phyloP scores from a whole-genome alignment of 768 basidiomycete genomes.

The Psilocybe cyanescens region DNA sequence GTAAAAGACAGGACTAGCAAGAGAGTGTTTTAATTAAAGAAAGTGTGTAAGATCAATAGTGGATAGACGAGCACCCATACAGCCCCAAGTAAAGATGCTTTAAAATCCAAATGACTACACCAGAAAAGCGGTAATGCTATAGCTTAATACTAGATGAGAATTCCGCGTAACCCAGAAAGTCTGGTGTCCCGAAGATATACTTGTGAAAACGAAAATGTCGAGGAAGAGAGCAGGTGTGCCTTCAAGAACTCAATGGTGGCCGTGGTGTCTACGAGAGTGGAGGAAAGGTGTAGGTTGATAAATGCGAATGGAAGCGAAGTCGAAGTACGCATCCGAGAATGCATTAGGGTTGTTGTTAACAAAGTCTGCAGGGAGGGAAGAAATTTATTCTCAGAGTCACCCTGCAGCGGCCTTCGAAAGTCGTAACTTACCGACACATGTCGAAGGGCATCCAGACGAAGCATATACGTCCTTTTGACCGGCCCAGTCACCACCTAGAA shows the following conservation, averaged over 20 bases:
- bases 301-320: slow-evolving; percentile 58
- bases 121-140: no score
- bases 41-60: background rate
- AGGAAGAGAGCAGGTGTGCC: no score
- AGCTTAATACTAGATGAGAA: no score
- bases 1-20: background rate
- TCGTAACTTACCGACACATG: slow-evolving; percentile 54
- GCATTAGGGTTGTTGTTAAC: slow-evolving; percentile 66
- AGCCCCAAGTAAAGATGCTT: no score
- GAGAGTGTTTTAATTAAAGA: background rate
- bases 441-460: slow-evolving; percentile 55
- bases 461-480: slow-evolving; percentile 44
- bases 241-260: background rate
- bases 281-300: slow-evolving; percentile 24
- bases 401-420: background rate
- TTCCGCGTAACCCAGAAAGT: no score
- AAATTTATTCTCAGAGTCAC: background rate
- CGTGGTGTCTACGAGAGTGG: background rate
- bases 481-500: slow-evolving; percentile 53
- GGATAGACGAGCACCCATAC: background rate
- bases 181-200: no score
- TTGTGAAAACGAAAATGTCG: no score
- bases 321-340: slow-evolving; percentile 70
- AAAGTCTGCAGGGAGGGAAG: slow-evolving; percentile 35
- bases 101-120: no score